These are phyloP conservation scores for Aegilops umbellulata DNA, from an alignment of 176 grass and related monocot genomes.

Conservation along the genomic window DNA sequence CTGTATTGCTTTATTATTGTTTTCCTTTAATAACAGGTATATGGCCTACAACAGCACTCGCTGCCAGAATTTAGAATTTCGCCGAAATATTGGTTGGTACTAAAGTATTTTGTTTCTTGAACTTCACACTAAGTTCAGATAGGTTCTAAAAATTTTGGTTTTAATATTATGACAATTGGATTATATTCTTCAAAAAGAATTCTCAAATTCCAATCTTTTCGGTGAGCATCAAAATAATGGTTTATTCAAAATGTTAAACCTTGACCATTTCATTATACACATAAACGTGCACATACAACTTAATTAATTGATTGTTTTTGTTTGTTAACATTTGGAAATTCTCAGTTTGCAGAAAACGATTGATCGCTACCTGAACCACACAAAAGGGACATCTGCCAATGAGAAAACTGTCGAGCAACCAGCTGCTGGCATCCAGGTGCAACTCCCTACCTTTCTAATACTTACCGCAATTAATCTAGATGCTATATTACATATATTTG, in stretches of 20 bases:
- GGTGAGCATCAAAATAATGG: not conserved
- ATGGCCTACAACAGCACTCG: not conserved
- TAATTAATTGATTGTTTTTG: not conserved
- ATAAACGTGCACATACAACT: not conserved
- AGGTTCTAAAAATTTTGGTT: not conserved
- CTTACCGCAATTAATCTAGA: not conserved
- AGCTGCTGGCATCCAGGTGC: slow-evolving; percentile 28
- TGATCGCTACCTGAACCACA: slow-evolving; percentile 60
- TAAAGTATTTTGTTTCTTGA: not conserved
- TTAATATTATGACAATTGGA: not conserved
- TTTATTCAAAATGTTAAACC: not conserved
- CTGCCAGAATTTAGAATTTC: not conserved
- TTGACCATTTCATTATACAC: not conserved
- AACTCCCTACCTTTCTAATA: not conserved
- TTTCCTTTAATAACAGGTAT: not conserved
- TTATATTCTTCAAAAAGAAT: not conserved
- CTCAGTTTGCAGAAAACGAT: slow-evolving; percentile 73
- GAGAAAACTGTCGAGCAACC: slow-evolving; percentile 19
- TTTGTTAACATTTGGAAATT: slow-evolving; percentile 5
- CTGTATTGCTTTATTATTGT: too few species aligned
- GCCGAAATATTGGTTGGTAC: not conserved
- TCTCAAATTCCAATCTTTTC: not conserved
- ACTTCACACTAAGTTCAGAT: not conserved
- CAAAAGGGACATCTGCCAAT: slow-evolving; percentile 18
- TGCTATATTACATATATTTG: not conserved